Evolutionary conservation across 148 eudicot species (phyloP), one percentile per base, ranked within the genome.

Genomic region (Diospyros lotus): DNA sequence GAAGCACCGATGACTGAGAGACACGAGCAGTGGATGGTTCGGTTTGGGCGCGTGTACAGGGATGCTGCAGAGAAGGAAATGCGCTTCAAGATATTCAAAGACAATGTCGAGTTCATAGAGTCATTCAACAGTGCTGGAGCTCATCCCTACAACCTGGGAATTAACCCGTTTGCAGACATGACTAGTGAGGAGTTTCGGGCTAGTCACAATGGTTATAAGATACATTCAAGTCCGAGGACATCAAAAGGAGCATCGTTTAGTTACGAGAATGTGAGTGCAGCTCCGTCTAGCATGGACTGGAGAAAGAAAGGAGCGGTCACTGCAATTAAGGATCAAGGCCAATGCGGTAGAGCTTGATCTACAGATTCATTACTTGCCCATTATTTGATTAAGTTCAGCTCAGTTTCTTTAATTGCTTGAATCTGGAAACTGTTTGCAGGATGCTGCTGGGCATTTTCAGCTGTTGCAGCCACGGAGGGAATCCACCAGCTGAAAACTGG

Each of bases 121-220:
- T 18, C 82, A 1, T 77, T 78, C 15, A 91, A 91, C 51, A 77
- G 53, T 9, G 78, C 73, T 0, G 18, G 11, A 45, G 61, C 78
- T 17, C 68, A 76, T 28, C 45, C 53, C 1, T 89, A 84, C 73
- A 86, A 70, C 65, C 76, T 89, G 6, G 76, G 80, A 0, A 68
- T 89, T 45, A 91, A 91, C 77, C 62, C 65, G 13, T 91, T 91
- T 79, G 89, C 89, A 40, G 96, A 91, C 64, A 60, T 86, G 41
- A 89, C 91, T 3, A 78, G 83, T 46, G 89, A 86, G 63, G 93
- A 91, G 80, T 91, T 91, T 65, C 53, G 51, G 50, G 81, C 83
- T 64, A 58, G 76, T 62, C 78, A 58, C 28, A 85, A 81, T 66
- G 87, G 96, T 58, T 87, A 59, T 72, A 83, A 86, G 61, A 79